Evolutionary conservation across 2,329 filamentous ascomycete species (phyloP), one percentile per base, ranked within the genome.

Genomic region (Juglanconis juglandina): DNA sequence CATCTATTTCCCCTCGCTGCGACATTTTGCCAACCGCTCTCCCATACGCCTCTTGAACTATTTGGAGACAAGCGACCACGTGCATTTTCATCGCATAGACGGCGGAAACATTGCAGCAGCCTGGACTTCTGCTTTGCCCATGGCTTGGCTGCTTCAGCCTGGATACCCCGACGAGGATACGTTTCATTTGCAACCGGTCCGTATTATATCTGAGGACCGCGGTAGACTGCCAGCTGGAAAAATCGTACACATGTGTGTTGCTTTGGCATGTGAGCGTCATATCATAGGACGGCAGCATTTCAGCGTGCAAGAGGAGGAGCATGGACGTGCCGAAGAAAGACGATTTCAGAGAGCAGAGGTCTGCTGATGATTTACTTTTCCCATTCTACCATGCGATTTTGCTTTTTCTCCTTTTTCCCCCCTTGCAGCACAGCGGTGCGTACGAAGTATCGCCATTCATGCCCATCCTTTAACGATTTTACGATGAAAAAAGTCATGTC

Each of bases 401-500:
- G 1, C 14, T 14, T 35, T 5, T 34, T 35, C 2, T 39, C 3
- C 10, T 48, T 41, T 55, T 34, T 55, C 3, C 14, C 11, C 11
- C 49, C 30, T 59, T 59, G 35, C 57, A 55, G 53, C 33, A 41
- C 47, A 42, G 50, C 50, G 9, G 33, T 30, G 32, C 46, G 33
- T 51, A 24, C 24, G 24, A 24, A 24, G 24, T n/a, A 14, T 39
- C 30, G 49, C 17, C 51, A 17, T 11, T 46, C 17, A 51, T 14
- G 14, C 14, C 32, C 44, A 34, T 37, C 32, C 44, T 56, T 46
- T 42, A 47, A 59, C 44, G 44, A 55, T 33, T 50, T 59, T 34
- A 59, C 32, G 58, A 55, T 49, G 50, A 51, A 59, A 59, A 59
- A 59, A 50, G 58, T 56, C 48, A 24, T 42, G 44, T 30, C 39